Evolutionary conservation across 495 filamentous ascomycete genomes (phyloP).

Genomic region (Aspergillus ellipticus): DNA sequence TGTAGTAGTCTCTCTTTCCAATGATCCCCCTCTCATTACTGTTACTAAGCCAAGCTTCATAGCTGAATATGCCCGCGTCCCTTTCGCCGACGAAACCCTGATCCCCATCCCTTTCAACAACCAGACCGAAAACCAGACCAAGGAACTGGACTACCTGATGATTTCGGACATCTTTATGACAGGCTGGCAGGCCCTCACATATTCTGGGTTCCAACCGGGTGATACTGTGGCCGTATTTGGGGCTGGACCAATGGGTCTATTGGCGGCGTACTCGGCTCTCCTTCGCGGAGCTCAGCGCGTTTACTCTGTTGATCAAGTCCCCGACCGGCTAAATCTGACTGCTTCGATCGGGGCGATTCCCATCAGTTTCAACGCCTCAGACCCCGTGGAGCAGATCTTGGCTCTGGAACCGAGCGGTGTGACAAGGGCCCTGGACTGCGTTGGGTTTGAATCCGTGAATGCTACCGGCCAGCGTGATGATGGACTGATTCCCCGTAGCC

Average conservation of each 20-base stretch:
- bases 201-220: constrained; percentile 26
- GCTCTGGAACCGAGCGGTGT: constrained; percentile 16
- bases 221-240: constrained; percentile 40
- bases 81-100: constrained; percentile 27
- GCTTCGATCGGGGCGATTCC: constrained; percentile 45
- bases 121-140: not conserved
- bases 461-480: not conserved
- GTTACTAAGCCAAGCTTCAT: not conserved
- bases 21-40: constrained; percentile 11
- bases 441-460: constrained; percentile 11
- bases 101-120: constrained; percentile 21
- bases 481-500: not conserved
- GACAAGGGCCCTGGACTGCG: constrained; percentile 8
- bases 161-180: constrained; percentile 35
- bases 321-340: constrained; percentile 42
- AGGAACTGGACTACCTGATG: constrained; percentile 29
- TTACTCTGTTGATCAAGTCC: constrained; percentile 47
- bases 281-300: constrained; percentile 40
- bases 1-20: not conserved
- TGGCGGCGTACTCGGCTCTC: constrained; percentile 35
- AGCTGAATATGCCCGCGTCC: constrained; percentile 34
- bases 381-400: constrained; percentile 38
- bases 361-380: constrained; percentile 33
- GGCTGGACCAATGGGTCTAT: constrained; percentile 37
- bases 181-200: constrained; percentile 25